Conservation (phyloP, 2,329 filamentous ascomycete species). For the Trichoderma oligosporum region DNA sequence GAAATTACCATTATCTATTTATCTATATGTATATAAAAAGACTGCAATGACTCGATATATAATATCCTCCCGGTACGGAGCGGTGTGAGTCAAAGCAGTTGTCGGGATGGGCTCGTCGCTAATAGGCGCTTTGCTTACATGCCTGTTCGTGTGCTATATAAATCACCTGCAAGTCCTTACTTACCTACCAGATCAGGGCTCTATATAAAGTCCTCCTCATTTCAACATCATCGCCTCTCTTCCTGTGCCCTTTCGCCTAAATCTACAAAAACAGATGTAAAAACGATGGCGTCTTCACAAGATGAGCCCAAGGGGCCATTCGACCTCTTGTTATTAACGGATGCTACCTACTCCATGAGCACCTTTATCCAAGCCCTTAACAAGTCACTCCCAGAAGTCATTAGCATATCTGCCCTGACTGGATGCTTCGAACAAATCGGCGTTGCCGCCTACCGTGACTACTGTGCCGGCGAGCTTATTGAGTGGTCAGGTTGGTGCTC, state of each 20-base stretch:
- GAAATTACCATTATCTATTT: too few species aligned
- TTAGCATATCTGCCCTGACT: constrained; percentile 47
- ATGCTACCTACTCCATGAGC: constrained; percentile 46
- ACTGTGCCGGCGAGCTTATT: constrained; percentile 34
- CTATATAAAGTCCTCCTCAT: too few species aligned
- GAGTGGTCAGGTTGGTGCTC: constrained; percentile 50
- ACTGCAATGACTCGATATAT: constrained; percentile 6
- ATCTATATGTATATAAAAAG: too few species aligned
- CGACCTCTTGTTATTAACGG: constrained; percentile 46
- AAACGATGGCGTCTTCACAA: constrained; percentile 21
- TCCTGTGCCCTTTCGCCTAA: background rate
- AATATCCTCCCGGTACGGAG: constrained; percentile 1
- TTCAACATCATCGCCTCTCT: background rate
- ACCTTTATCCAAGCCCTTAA: constrained; percentile 42
- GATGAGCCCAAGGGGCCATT: constrained; percentile 28
- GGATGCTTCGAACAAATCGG: constrained; percentile 49
- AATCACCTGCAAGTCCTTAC: too few species aligned
- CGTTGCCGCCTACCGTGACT: constrained; percentile 50
- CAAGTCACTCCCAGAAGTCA: constrained; percentile 47
- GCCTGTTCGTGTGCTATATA: background rate
- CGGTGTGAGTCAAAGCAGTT: constrained; percentile 11
- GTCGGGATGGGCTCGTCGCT: background rate
- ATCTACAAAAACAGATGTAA: background rate
- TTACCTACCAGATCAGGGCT: too few species aligned
- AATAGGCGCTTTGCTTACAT: background rate